Base-by-base conservation (phyloP, 202 grass and related monocot genomes). In the Carex arenaria region DNA sequence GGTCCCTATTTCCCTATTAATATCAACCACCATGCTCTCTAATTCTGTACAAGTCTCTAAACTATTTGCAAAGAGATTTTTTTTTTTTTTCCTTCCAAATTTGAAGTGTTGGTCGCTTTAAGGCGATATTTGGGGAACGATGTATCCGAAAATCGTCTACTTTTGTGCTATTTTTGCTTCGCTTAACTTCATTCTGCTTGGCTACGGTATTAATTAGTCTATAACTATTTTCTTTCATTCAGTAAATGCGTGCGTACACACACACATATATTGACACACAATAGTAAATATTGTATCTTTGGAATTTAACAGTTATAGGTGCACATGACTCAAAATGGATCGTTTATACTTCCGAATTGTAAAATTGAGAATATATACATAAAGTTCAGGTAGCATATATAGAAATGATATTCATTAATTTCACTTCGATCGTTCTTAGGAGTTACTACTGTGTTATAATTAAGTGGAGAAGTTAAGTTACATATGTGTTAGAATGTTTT, bases 131-230 rank as follows among this genome's bases (percentile, higher is more conserved):
- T 3, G 10, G 45, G 10, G 45, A 49, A 89, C 32, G 67, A 70
- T 78, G 11, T 67, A 51, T 14, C 90, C 63, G 76, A 67, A 83
- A 66, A 92, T 89, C 77, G 91, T 97, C 55, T 89, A 81, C 23
- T 19, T 77, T 79, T 94, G 94, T 78, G 88, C 94, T 61, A 38
- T 90, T 82, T 94, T 94, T 70, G 91, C 94, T 64, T 94, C 94
- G 14, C 88, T 97, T 54, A 97, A 92, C 66, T 88, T 86, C 83
- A 75, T 93, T 87, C 91, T 97, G 61, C 92, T 97, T 6, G 94
- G 94, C 72, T 97, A 94, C 23, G 90, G 94, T 94, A 72, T 26
- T 26, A 26, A 26, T 26, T 89, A 80, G 87, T 52, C n/a, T 77
- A 17, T 34, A 34, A 10, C 51, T 68, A 31, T 2, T 51, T 47